These are phyloP conservation scores for Pseudisothecium myosuroides DNA, from an alignment of 225 moss, liverwort and hornwort species.

Conservation along the genomic window DNA sequence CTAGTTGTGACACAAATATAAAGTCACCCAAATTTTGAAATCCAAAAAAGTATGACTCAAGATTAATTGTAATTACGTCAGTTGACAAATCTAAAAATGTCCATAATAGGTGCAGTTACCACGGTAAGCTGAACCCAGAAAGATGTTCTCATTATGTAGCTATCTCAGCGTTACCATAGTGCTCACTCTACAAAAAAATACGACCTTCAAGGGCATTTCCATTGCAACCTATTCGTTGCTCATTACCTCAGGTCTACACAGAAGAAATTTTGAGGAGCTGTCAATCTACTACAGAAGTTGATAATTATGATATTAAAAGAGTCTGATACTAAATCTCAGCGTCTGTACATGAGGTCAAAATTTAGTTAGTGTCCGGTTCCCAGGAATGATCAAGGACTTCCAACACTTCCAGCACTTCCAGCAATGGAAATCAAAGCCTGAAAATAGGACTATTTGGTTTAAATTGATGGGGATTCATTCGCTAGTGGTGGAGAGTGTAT, in stretches of 20 bases:
- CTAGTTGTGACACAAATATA: no score
- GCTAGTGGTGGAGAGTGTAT: conserved; percentile 11
- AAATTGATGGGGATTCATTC: background rate
- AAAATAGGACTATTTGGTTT: background rate
- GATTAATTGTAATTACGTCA: background rate
- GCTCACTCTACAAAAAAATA: background rate
- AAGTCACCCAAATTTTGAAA: background rate
- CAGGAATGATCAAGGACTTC: background rate
- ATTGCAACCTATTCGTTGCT: background rate
- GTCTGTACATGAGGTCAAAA: background rate
- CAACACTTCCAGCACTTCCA: background rate
- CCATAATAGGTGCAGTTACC: background rate
- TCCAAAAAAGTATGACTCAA: background rate
- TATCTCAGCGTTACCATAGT: background rate
- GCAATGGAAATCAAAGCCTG: background rate
- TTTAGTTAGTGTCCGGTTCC: background rate
- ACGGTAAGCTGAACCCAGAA: background rate
- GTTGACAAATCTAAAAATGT: background rate
- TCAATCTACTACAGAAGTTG: background rate
- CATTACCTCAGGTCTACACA: background rate
- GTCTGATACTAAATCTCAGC: background rate
- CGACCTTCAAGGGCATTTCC: background rate
- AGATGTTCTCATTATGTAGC: background rate
- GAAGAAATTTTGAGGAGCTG: background rate
- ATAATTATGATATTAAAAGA: background rate